Evolutionary conservation across 2,329 filamentous ascomycete genomes (phyloP), one percentile per base, ranked within the genome.

Genomic region (Diaporthe citri): DNA sequence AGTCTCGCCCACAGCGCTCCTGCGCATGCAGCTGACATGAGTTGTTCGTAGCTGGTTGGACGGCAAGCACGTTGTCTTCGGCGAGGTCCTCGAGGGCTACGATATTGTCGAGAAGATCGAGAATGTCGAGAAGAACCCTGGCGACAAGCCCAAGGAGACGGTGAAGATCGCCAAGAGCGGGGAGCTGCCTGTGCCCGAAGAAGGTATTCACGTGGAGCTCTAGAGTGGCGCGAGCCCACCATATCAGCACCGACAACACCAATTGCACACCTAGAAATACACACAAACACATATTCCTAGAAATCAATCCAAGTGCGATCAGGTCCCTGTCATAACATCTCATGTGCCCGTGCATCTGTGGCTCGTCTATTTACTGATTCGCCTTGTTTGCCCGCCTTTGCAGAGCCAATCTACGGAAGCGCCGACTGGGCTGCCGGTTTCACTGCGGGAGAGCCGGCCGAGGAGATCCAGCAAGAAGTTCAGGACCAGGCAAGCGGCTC

Each of bases 141-240:
- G 90, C 79, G 93, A 96, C 87, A 93, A 91, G 86, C 95, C 95
- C 39, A 82, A 83, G 77, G 86, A 92, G 86, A 82, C 88, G 28
- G 88, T 97, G 86, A 96, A 92, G 88, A 95, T 97, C 82, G 89
- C 84, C 83, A 94, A 95, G 90, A 95, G 93, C 86, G 95, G 95
- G 85, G 94, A 96, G 89, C 88, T 97, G 80, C 90, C 93, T 84
- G 93, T 96, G 79, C 93, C 94, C 84, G 88, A 91, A 88, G 95
- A 97, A 97, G 95, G 95, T 97, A 96, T 95, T 88, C 93, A 95
- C 87, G 90, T 93, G 87, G 94, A 97, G 87, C 93, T 97, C 86
- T 97, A 93, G 34, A 76, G 67, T 62, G 74, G 75, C 52, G 39
- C 41, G 6, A n/a, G 90, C 88, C 86, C 86, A 83, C 79, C 77